These are phyloP conservation scores for Hortiboletus campestris DNA, from an alignment of 768 basidiomycete species.

Conservation along the genomic window DNA sequence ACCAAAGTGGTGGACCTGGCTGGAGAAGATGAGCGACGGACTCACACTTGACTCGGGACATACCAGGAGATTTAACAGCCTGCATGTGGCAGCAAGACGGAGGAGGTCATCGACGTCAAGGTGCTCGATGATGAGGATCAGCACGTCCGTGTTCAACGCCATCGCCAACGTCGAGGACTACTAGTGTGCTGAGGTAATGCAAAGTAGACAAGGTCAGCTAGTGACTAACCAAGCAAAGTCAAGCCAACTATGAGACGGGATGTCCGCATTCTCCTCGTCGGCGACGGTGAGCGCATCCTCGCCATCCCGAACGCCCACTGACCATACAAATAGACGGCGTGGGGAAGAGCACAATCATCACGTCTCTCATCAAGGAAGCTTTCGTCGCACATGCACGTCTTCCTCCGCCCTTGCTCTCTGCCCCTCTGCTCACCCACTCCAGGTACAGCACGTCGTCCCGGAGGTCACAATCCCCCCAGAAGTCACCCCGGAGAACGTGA, in stretches of 20 bases:
- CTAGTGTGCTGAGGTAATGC: slow-evolving; percentile 20
- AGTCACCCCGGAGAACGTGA: slow-evolving; percentile 96
- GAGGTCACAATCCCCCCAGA: slow-evolving; percentile 98
- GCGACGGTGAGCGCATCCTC: slow-evolving; percentile 66
- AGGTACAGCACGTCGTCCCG: slow-evolving; percentile 95
- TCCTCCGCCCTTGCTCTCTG: not conserved
- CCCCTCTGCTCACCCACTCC: slow-evolving; percentile 4
- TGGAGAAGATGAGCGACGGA: slow-evolving; percentile 1
- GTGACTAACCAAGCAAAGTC: slow-evolving; percentile 14
- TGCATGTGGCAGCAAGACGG: slow-evolving; percentile 31
- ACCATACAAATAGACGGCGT: slow-evolving; percentile 72
- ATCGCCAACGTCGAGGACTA: not conserved
- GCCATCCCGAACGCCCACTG: not conserved
- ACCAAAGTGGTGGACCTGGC: slow-evolving; percentile 59
- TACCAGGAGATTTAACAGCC: slow-evolving; percentile 40
- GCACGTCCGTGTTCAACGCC: slow-evolving; percentile 51
- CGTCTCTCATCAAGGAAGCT: slow-evolving; percentile 93
- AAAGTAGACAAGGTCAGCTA: not conserved
- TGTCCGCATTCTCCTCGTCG: slow-evolving; percentile 91
- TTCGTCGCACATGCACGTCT: slow-evolving; percentile 80
- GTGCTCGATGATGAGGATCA: slow-evolving; percentile 50
- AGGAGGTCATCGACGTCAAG: slow-evolving; percentile 44
- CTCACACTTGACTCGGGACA: not conserved
- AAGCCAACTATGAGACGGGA: slow-evolving; percentile 71
- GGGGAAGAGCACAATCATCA: slow-evolving; percentile 97